Base-by-base conservation (phyloP, 768 basidiomycete species). In the Podaxis sp. region DNA sequence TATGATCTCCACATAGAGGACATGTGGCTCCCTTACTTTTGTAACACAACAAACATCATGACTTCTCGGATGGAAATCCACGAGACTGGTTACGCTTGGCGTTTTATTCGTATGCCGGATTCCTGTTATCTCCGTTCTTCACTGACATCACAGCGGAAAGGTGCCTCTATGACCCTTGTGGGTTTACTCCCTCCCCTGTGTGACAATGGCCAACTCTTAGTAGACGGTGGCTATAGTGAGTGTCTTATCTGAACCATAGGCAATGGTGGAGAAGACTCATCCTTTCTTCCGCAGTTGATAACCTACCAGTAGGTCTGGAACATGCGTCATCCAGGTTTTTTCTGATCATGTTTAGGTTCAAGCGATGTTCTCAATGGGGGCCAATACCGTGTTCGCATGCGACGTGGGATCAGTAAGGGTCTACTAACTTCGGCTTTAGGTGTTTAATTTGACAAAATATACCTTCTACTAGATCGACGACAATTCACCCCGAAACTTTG, bases 21-120 rank as follows among this genome's bases (percentile, higher is more conserved):
- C 75, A 96, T 97, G 92, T 98, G 96, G 97, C 80, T 99, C 5
- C 97, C 96, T 3, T 98, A 87, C 78, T 98, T 96, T 76, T 97
- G 95, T 76, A 98, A 98, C 69, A 93, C 96, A 2, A 96, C 97
- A 19, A 98, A 98, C 69, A 97, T 99, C 73, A 94, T 89, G 57
- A 93, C 92, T 50, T 97, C 94, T 8, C 84, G 88, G 8, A 98
- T 98, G 94, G 95, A 98, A 70, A 89, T 98, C 47, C 97, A 99
- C 69, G 91, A 96, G 67, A 93, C 93, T 12, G 97, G 97, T n/a
- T 98, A 98, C 77, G 96, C 97, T 12, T 99, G 96, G 96, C 82
- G 94, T 67, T 93, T 87, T 71, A 92, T 93, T 59, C 90, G 93
- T 92, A 71, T 67, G 82, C 67, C 61, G 15, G 2, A 22, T 13